Base-by-base conservation (phyloP, 2,329 filamentous ascomycete genomes). In the Beauveria caledonica region DNA sequence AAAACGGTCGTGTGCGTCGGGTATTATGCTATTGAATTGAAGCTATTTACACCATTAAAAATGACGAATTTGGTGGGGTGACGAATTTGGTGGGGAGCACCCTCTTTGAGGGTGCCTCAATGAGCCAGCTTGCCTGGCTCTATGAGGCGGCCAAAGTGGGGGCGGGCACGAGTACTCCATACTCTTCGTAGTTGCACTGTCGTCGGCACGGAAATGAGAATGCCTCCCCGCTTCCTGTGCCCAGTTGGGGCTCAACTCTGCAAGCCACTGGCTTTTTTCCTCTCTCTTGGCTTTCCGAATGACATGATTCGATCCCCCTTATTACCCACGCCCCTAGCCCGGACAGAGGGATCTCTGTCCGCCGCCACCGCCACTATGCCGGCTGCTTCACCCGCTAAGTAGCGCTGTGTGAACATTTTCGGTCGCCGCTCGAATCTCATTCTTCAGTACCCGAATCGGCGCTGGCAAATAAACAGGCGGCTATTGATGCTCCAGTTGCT, bases 401-500 rank as follows among this genome's bases (percentile, higher is more conserved):
- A 49, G 29, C 44, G 33, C 17, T 33, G 19, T 40, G 23, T 13
- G n/a, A 27, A 33, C 45, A 49, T 19, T 33, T 27, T 25, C 29
- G 10, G 33, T 17, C 49, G 49, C 19, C 33, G 29, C 29, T 11
- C 33, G 33, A 36, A 36, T 36, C 13, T 36, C 33, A 36, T 6
- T 36, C 33, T 15, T 15, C 33, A 36, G 25, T 46, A 33, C 25
- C 25, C 42, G 40, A 36, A 21, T 56, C 27, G 19, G 11, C 8
- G 13, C 48, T 36, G 27, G 42, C 53, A 46, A 36, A 13, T 17
- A 21, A 11, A 19, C 17, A 19, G 10, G 45, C 55, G 45, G 55
- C 45, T 49, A 58, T 44, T 51, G 48, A 52, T 51, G 36, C 45
- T 7, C 56, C 25, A 59, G 45, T 44, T 52, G 56, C 51, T 52